Percentiles rank a stretch among this genome's conserved stretches.
Conservation (phyloP, 73 alveolate genomes). For the Diophrys sp. region DNA sequence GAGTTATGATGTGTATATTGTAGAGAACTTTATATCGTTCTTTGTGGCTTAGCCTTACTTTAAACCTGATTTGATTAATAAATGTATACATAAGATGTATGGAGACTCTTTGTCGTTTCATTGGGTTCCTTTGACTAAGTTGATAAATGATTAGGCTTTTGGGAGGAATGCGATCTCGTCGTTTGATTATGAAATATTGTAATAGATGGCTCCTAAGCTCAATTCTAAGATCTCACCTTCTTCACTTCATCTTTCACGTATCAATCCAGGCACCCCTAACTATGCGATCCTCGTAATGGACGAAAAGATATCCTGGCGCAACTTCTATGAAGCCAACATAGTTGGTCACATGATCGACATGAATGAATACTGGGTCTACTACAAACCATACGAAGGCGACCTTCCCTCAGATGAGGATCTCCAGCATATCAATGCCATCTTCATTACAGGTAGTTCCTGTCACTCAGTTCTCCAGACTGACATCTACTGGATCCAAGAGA, state of each 20-base stretch:
- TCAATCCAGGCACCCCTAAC: not conserved
- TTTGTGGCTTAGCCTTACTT: not conserved
- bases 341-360: not conserved
- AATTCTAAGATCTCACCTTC: not conserved
- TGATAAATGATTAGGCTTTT: not conserved
- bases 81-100: not conserved
- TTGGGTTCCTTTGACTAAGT: conserved; percentile 7
- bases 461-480: not conserved
- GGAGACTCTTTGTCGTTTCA: conserved; percentile 3
- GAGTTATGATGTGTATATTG: not conserved
- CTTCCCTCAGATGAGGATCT: conserved; percentile 10
- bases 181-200: conserved; percentile 8
- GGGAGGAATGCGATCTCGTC: not conserved
- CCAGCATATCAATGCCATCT: not conserved
- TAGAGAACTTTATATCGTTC: not conserved
- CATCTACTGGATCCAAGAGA: not conserved
- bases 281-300: conserved; percentile 9
- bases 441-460: not conserved
- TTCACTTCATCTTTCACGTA: not conserved
- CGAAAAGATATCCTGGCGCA: not conserved
- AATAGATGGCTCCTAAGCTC: not conserved
- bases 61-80: not conserved
- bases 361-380: conserved; percentile 3
- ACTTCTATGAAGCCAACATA: conserved; percentile 2
- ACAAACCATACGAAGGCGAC: conserved; percentile 14